Base-by-base conservation (phyloP, 2,329 filamentous ascomycete species). In the Aspergillus ibericus region DNA sequence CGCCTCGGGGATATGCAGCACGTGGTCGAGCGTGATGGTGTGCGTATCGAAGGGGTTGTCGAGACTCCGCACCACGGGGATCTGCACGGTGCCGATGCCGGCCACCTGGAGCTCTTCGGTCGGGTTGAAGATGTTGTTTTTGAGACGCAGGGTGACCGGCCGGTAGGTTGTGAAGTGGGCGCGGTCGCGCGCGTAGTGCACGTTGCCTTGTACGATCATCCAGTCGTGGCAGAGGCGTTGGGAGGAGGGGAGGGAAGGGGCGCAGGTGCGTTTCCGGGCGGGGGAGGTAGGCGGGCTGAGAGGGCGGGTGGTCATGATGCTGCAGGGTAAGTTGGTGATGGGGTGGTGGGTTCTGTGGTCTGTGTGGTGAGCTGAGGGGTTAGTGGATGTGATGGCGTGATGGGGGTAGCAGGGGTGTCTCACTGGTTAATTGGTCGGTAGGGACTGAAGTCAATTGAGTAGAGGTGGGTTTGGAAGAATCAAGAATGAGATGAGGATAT, bases 201-300 rank as follows among this genome's bases (percentile, higher is more conserved):
- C 63, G 59, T 73, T 72, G 10, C 68, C 67, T 20, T 60, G 60
- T 10, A 68, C 62, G 35, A 70, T 55, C 67, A 70, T 66, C 69
- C 68, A 18, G 65, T 70, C 66, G 73, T 75, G 32, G 70, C 63
- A 59, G 79, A 79, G 2, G 66, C 68, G 22, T 71, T 74, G 10
- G 79, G 68, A 52, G 74, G 78, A 1, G 66, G 65, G 22, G 3
- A 56, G 44, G 44, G 18, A 15, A 3, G 27, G 27, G 12, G 44
- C 44, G 27, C 27, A 29, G 22, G 25, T 48, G 44, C 44, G 44
- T 29, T 48, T 48, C 22, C 22, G 25, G 44, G 15, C 8, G 36
- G 44, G 44, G 25, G 44, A 48, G 15, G 44, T 48, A 5, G 44
- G 44, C 3, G 44, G 44, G 44, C 22, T 29, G 44, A 48, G 44